Percentiles rank a stretch among this genome's conserved stretches.
Evolutionary conservation across 2,329 filamentous ascomycete genomes (phyloP).

Genomic region (Capronia coronata): DNA sequence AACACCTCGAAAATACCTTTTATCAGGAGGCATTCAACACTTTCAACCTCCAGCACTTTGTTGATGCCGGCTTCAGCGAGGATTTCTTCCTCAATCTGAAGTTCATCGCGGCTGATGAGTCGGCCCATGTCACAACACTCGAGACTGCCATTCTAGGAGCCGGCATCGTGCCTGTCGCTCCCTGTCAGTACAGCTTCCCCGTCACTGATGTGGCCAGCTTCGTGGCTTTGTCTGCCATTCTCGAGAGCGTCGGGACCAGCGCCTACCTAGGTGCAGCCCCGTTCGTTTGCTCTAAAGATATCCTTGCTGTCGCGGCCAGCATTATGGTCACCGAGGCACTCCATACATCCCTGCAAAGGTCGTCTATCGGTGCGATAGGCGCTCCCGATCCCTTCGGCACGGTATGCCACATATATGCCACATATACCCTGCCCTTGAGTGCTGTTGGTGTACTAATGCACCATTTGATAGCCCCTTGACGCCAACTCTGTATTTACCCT

Average conservation of each 20-base stretch:
- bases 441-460: constrained; percentile 2
- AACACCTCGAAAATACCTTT: constrained; percentile 67
- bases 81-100: constrained; percentile 55
- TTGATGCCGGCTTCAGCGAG: constrained; percentile 53
- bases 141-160: constrained; percentile 55
- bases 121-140: constrained; percentile 55
- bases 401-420: constrained; percentile 2
- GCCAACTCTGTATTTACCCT: constrained; percentile 66
- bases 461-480: constrained; percentile 46
- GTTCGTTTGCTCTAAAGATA: constrained; percentile 52
- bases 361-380: constrained; percentile 51
- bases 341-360: constrained; percentile 66
- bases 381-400: constrained; percentile 66
- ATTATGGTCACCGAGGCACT: constrained; percentile 64
- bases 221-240: constrained; percentile 61
- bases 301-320: constrained; percentile 60
- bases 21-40: constrained; percentile 64
- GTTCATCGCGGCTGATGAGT: constrained; percentile 57
- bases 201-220: constrained; percentile 51
- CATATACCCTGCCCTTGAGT: neutral
- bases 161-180: constrained; percentile 59
- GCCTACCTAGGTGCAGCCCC: constrained; percentile 61
- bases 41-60: constrained; percentile 60
- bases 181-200: constrained; percentile 65
- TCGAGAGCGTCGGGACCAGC: constrained; percentile 51